Evolutionary conservation across 2,329 filamentous ascomycete genomes (phyloP).

Genomic region (Aspergillus costaricaensis): DNA sequence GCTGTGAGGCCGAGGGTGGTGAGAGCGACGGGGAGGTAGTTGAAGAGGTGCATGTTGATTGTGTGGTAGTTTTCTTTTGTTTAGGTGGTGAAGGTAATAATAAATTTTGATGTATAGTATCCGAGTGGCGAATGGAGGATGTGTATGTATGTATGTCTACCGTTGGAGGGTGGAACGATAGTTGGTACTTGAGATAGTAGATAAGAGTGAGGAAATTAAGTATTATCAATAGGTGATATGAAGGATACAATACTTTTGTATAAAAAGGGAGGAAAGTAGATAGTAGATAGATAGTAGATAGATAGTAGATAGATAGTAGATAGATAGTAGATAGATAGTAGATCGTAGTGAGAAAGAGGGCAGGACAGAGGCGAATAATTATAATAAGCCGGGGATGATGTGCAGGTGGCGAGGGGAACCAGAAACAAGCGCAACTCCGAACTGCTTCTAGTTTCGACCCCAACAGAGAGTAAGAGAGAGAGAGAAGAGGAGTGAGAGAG

Average conservation of each 20-base stretch:
- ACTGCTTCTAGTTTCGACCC: slow-evolving; percentile 4
- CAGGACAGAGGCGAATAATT: slow-evolving; percentile 9
- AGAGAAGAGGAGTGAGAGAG: neutral
- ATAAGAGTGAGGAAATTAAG: neutral
- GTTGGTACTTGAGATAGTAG: neutral
- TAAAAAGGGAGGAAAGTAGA: neutral
- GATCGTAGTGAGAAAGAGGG: neutral
- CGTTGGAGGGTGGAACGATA: too few species aligned
- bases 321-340: neutral
- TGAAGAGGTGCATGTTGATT: slow-evolving; percentile 33
- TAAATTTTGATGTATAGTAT: neutral
- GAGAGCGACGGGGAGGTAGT: slow-evolving; percentile 27
- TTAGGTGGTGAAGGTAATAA: neutral
- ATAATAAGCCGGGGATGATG: slow-evolving; percentile 12
- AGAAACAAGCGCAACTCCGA: neutral
- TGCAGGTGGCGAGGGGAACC: neutral
- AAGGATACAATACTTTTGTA: neutral
- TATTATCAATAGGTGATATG: neutral
- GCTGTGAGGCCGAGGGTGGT: slow-evolving; percentile 24
- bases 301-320: neutral
- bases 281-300: neutral
- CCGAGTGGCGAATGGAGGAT: neutral
- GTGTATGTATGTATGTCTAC: too few species aligned
- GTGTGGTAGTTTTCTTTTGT: neutral
- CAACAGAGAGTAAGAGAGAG: neutral